phyloP scores from a whole-genome alignment of 768 basidiomycete species.

The Pisolithus albus region DNA sequence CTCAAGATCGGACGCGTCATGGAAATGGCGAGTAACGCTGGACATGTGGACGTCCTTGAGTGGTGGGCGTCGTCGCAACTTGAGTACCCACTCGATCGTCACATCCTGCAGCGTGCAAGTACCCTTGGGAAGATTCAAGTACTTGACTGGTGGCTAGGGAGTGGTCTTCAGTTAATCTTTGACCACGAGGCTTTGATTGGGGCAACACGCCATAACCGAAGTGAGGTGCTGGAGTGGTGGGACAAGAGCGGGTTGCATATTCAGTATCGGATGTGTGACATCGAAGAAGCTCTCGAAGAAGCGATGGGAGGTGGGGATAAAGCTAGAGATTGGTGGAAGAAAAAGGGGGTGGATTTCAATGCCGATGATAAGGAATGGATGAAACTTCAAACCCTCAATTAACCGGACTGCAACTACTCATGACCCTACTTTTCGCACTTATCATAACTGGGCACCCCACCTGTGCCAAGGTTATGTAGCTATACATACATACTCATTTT shows the following conservation, averaged over 20 bases:
- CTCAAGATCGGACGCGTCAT: constrained; percentile 81
- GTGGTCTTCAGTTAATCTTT: constrained; percentile 69
- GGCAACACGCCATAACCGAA: constrained; percentile 75
- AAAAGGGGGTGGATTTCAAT: constrained; percentile 75
- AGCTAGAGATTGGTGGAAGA: constrained; percentile 75
- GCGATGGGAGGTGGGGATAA: constrained; percentile 73
- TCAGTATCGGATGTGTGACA: constrained; percentile 85
- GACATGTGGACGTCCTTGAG: constrained; percentile 67
- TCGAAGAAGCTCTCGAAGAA: constrained; percentile 88
- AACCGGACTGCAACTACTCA: constrained; percentile 8
- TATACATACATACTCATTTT: background rate
- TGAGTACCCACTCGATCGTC: constrained; percentile 71
- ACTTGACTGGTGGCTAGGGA: constrained; percentile 77
- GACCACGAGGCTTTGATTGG: constrained; percentile 75
- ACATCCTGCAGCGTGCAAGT: constrained; percentile 72
- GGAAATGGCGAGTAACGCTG: constrained; percentile 78
- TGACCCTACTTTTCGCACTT: background rate
- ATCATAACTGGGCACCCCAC: background rate
- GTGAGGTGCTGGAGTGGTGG: constrained; percentile 88
- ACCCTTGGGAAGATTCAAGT: constrained; percentile 76
- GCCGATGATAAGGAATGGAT: constrained; percentile 86
- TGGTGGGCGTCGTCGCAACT: constrained; percentile 82
- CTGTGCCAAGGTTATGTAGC: background rate
- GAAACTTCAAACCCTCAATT: constrained; percentile 74
- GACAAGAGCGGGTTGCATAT: constrained; percentile 69